phyloP scores from a whole-genome alignment of 179 eudicot genomes.

The Camellia oleifera region DNA sequence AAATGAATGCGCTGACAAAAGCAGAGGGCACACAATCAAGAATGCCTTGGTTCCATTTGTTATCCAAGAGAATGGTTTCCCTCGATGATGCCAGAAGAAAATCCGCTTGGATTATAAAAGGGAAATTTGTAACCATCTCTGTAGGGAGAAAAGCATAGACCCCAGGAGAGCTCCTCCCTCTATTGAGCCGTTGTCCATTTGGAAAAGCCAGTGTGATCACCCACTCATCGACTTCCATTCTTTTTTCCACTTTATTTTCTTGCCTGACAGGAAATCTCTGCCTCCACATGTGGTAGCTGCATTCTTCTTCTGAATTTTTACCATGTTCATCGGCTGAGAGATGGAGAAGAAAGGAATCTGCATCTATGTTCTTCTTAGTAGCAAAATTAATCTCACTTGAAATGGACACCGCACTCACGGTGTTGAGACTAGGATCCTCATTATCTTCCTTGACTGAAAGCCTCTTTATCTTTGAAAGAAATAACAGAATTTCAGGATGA shows the following conservation, averaged over 20 bases:
- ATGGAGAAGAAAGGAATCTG: conserved; percentile 54
- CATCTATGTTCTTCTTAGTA: conserved; percentile 50
- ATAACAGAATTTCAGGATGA: conserved; percentile 70
- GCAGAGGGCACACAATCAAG: conserved; percentile 63
- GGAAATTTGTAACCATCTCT: conserved; percentile 66
- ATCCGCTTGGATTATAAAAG: conserved; percentile 75
- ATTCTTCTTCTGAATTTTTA: conserved; percentile 30
- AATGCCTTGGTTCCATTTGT: conserved; percentile 71
- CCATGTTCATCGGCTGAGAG: conserved; percentile 46
- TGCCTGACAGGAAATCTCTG: conserved; percentile 59
- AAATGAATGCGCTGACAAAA: conserved; percentile 53
- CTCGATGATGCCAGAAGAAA: conserved; percentile 74
- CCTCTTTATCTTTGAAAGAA: conserved; percentile 56
- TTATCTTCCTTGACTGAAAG: conserved; percentile 56
- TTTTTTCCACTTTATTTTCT: conserved; percentile 47
- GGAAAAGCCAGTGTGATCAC: conserved; percentile 67
- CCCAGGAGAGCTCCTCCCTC: conserved; percentile 56
- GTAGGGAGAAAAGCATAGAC: conserved; percentile 76
- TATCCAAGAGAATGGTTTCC: conserved; percentile 66
- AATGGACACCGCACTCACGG: conserved; percentile 57
- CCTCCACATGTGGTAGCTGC: conserved; percentile 74
- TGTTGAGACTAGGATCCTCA: conserved; percentile 34
- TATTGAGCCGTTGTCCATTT: conserved; percentile 47
- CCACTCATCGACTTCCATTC: conserved; percentile 68
- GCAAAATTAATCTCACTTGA: conserved; percentile 47